These are phyloP conservation scores for Neospermospora avenae DNA, from an alignment of 2,329 filamentous ascomycete species.

Conservation along the genomic window DNA sequence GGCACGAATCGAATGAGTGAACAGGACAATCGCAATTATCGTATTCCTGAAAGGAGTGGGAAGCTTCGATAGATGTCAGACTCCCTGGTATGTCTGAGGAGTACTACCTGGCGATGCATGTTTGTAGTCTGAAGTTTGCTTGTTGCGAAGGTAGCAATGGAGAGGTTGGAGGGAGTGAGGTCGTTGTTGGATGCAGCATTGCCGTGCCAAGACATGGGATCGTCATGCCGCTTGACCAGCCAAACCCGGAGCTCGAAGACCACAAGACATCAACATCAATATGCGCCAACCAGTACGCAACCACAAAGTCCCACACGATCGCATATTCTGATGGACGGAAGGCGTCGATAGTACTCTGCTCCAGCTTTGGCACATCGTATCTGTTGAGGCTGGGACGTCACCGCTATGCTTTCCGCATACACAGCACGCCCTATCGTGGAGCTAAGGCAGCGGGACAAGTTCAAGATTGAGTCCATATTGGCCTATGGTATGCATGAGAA, in stretches of 20 bases:
- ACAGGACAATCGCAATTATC: too few relatives aligned
- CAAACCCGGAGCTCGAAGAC: neutral
- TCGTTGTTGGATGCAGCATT: constrained; percentile 34
- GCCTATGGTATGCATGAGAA: constrained; percentile 65
- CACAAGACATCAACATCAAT: constrained; percentile 6
- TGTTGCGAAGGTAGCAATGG: too few relatives aligned
- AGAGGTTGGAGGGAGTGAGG: too few relatives aligned
- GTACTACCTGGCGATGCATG: too few relatives aligned
- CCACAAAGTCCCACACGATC: constrained; percentile 8
- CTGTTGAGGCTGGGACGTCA: constrained; percentile 25
- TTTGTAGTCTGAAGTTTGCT: too few relatives aligned
- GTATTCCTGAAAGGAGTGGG: too few relatives aligned
- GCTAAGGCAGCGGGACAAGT: constrained; percentile 93
- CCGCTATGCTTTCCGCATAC: constrained; percentile 92
- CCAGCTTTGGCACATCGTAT: constrained; percentile 13
- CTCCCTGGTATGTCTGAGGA: too few relatives aligned
- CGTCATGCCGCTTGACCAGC: constrained; percentile 11
- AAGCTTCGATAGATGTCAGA: too few relatives aligned
- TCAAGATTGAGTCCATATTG: constrained; percentile 92
- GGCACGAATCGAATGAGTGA: too few relatives aligned
- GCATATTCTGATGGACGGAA: neutral
- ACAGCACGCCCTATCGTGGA: constrained; percentile 95
- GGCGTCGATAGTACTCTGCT: constrained; percentile 21
- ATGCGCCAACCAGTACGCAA: constrained; percentile 23
- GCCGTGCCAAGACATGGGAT: constrained; percentile 45